Evolutionary conservation across 768 basidiomycete genomes (phyloP), one percentile per base, ranked within the genome.

Genomic region (Russula foetens): DNA sequence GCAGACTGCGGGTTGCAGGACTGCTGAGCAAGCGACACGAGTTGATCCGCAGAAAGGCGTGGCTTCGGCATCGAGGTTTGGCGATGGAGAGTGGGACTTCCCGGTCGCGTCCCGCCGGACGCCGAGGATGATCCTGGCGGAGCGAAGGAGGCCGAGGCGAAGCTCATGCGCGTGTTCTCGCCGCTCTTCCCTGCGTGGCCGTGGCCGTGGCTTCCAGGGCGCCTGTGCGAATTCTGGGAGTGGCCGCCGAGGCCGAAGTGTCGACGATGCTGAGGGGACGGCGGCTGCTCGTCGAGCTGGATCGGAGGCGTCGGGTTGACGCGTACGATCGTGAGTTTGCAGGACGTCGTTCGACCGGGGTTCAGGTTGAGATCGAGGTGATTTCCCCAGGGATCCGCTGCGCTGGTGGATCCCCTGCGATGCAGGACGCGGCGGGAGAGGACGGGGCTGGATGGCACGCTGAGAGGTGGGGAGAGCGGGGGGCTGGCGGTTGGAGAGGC

Each of bases 241-340:
- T 73, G 51, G 55, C 56, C 71, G 70, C 48, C 52, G 45, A 52
- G 56, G 68, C 62, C 65, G 66, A 26, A 62, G 67, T 58, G 70
- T 46, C 51, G 63, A 70, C 29, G 67, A 23, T 51, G 70, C 55
- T 68, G 73, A 55, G 59, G 70, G 45, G 62, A 68, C 26, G 74
- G 76, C 14, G 76, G 75, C 23, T 72, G 74, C 59, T 75, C 71
- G 49, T 68, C 56, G 75, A 68, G 63, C 70, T 68, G 50, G 71
- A 66, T 23, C 68, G 69, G 39, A 66, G 70, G 31, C 61, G 67
- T 63, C 68, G 70, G 72, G 43, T 52, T 60, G 53, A 90, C 84
- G 56, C 86, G 85, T 26, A 90, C 85, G 72, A 92, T 91, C 53
- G 88, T 90, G 43, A 91, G 76, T 4, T 75, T 83, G 71, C 81